Conservation (phyloP, 192 early-diverging fungal species). For the Coemansia furcata region DNA sequence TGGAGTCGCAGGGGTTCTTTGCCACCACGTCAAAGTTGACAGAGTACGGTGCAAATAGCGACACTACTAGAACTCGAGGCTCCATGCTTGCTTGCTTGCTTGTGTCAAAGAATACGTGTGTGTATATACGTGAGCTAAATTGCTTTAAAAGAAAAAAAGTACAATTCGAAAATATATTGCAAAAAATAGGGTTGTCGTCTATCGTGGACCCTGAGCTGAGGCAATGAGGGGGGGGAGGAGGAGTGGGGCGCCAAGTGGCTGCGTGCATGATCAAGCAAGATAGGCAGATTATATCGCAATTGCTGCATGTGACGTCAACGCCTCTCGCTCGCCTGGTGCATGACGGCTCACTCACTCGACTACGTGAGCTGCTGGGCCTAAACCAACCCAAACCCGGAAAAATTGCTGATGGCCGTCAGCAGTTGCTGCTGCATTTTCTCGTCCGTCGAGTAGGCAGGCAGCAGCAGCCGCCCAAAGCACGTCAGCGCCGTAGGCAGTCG, state of each 20-base stretch:
- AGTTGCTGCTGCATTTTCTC: constrained; percentile 75
- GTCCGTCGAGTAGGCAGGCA: constrained; percentile 76
- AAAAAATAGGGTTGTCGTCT: neutral
- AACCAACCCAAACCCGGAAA: constrained; percentile 90
- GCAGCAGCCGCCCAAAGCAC: constrained; percentile 83
- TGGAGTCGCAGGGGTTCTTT: neutral
- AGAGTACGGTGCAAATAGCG: constrained; percentile 73
- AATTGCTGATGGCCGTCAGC: constrained; percentile 86
- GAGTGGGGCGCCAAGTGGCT: neutral
- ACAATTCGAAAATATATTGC: neutral
- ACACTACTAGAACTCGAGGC: constrained; percentile 65
- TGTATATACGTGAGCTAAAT: neutral
- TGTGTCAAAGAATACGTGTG: neutral
- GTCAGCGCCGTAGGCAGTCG: constrained; percentile 85
- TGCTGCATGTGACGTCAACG: neutral
- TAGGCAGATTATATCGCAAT: neutral
- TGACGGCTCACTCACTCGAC: neutral
- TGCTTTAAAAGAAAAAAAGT: neutral
- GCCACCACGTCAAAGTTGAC: constrained; percentile 56
- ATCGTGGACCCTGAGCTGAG: neutral
- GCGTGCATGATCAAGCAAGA: neutral
- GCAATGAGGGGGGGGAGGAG: neutral
- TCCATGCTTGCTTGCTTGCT: constrained; percentile 23
- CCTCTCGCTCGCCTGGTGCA: neutral
- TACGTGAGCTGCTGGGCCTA: constrained; percentile 32